These are phyloP conservation scores for Patellifolia procumbens DNA, from an alignment of 179 eudicot species.

Conservation along the genomic window DNA sequence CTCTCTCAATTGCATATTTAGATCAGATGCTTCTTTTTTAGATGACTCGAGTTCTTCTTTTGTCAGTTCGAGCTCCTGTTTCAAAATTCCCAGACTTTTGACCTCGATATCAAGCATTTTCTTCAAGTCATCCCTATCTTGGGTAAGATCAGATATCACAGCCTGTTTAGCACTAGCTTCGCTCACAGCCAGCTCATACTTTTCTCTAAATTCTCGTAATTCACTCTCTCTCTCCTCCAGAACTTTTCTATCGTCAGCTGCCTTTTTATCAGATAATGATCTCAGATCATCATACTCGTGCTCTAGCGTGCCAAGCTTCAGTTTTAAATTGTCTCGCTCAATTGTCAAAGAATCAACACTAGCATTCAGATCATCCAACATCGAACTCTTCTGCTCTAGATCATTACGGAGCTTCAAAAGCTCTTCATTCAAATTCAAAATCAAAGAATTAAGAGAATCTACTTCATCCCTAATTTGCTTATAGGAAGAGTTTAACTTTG, in stretches of 20 bases:
- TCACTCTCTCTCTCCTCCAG: conserved; percentile 52
- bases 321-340: conserved; percentile 48
- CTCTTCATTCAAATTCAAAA: conserved; percentile 42
- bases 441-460: conserved; percentile 40
- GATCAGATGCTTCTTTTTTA: conserved; percentile 56
- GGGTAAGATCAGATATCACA: conserved; percentile 50
- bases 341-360: conserved; percentile 40
- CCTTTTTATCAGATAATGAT: conserved; percentile 44
- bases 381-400: conserved; percentile 47
- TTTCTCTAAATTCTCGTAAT: conserved; percentile 48
- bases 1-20: conserved; percentile 37
- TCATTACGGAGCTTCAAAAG: conserved; percentile 46
- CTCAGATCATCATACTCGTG: conserved; percentile 51
- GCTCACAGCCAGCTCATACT: conserved; percentile 36
- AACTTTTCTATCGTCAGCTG: conserved; percentile 52
- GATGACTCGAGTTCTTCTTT: conserved; percentile 50
- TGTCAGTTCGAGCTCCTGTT: conserved; percentile 49
- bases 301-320: conserved; percentile 38
- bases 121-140: conserved; percentile 49
- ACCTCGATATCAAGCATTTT: conserved; percentile 47
- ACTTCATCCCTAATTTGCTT: conserved; percentile 49
- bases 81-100: conserved; percentile 42
- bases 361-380: conserved; percentile 47
- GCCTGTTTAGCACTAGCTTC: conserved; percentile 46
- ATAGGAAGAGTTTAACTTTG: conserved; percentile 33